These are phyloP conservation scores for Vicia sativa DNA, from an alignment of 306 rosid species.

Conservation along the genomic window DNA sequence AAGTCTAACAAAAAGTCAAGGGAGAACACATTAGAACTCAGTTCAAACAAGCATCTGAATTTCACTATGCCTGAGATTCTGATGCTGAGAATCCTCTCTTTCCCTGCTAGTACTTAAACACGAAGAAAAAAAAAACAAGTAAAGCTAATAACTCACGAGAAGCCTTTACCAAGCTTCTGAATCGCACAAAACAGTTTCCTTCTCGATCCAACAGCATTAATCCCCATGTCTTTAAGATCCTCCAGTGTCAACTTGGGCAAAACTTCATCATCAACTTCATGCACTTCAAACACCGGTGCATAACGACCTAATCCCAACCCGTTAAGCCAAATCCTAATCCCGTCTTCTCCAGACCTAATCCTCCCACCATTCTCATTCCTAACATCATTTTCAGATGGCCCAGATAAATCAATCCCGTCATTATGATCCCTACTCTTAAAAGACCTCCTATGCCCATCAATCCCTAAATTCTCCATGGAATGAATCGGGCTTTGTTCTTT, in stretches of 20 bases:
- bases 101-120: constrained; percentile 14
- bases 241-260: constrained; percentile 73
- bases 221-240: constrained; percentile 97
- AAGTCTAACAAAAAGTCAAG: constrained; percentile 42
- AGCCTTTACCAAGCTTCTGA: constrained; percentile 92
- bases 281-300: constrained; percentile 90
- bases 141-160: constrained; percentile 52
- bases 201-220: constrained; percentile 82
- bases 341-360: constrained; percentile 74
- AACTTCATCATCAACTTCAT: constrained; percentile 94
- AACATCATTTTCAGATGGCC: constrained; percentile 76
- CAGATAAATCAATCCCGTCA: constrained; percentile 79
- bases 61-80: constrained; percentile 45
- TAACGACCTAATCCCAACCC: constrained; percentile 87
- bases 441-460: constrained; percentile 69
- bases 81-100: constrained; percentile 41
- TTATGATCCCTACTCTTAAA: constrained; percentile 64
- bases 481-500: constrained; percentile 77
- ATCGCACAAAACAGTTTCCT: constrained; percentile 88
- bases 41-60: constrained; percentile 56
- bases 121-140: constrained; percentile 18
- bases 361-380: constrained; percentile 62
- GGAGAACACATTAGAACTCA: constrained; percentile 51
- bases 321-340: constrained; percentile 88
- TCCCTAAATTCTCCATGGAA: constrained; percentile 75